Evolutionary conservation across 2,329 filamentous ascomycete genomes (phyloP), one percentile per base, ranked within the genome.

Genomic region (Epichloe coenophiala): DNA sequence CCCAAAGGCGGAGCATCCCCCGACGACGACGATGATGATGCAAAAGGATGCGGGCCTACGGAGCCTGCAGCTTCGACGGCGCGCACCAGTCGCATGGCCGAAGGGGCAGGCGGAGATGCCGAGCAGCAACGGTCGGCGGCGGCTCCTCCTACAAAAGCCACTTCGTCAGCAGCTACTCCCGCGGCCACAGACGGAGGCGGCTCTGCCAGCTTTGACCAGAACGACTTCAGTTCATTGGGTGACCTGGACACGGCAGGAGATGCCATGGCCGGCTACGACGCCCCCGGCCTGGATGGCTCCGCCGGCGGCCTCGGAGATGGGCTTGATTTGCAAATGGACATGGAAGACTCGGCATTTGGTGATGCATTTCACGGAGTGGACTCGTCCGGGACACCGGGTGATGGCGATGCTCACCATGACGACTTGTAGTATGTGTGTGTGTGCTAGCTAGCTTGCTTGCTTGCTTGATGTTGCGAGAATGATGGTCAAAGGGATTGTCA

Each of bases 281-380:
- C 77, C 15, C 76, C 78, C 13, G 73, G 77, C 47, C 64, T 73
- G 33, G 72, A 73, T 40, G 64, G 61, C 4, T 63, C 60, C 1
- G 68, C 64, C 2, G 72, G 69, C 4, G 74, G 72, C 33, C 65
- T 78, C 4, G 77, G 71, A 21, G 77, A 79, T 41, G 78, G 76
- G 8, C 64, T 78, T n/a, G 75, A 77, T 61, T 64, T 83, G 48
- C 74, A 77, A 58, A 76, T 83, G 69, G 84, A 83, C 55, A 77
- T 88, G 71, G 84, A 88, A 45, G 84, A 89, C 60, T 88, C 83
- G 37, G 87, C 86, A 1, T 93, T 93, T 68, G 87, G 86, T 3
- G 86, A 93, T 58, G 87, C 87, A 1, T 88, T 91, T 66, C 85
- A 89, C 58, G 79, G 77, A 4, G 76, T 81, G 12, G 74, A 72